Evolutionary conservation across 768 basidiomycete species (phyloP).

Genomic region (Lentinula sp.): DNA sequence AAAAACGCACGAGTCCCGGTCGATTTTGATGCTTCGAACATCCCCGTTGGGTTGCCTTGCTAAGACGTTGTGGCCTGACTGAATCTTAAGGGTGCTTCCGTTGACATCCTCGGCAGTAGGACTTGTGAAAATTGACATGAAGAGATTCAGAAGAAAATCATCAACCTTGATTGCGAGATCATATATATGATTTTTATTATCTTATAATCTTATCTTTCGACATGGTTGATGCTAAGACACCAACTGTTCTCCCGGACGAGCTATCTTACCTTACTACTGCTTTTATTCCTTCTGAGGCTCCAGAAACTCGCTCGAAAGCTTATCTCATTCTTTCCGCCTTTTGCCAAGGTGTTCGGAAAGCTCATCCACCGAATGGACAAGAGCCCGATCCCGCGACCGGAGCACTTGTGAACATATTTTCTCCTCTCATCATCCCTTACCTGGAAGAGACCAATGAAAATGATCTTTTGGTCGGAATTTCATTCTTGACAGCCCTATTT

Average conservation of each 20-base stretch:
- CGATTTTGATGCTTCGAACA: slow-evolving; percentile 66
- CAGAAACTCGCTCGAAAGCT: slow-evolving; percentile 54
- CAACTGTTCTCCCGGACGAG: slow-evolving; percentile 40
- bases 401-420: slow-evolving; percentile 43
- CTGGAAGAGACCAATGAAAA: slow-evolving; percentile 47
- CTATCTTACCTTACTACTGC: slow-evolving; percentile 42
- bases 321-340: slow-evolving; percentile 64
- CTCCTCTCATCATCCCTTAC: slow-evolving; percentile 38
- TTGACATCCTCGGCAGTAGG: neutral
- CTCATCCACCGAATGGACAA: slow-evolving; percentile 27
- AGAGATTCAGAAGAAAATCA: neutral
- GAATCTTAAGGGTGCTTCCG: slow-evolving; percentile 31
- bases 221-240: neutral
- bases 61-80: slow-evolving; percentile 71
- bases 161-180: neutral
- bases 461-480: slow-evolving; percentile 46
- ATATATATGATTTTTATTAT: neutral
- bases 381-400: slow-evolving; percentile 42
- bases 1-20: slow-evolving; percentile 59
- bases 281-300: slow-evolving; percentile 42
- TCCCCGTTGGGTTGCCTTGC: slow-evolving; percentile 76
- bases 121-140: neutral
- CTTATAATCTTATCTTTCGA: neutral
- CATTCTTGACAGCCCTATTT: slow-evolving; percentile 74
- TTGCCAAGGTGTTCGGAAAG: slow-evolving; percentile 51